Evolutionary conservation across 768 basidiomycete genomes (phyloP).

Genomic region (Clitopilus passeckerianus): DNA sequence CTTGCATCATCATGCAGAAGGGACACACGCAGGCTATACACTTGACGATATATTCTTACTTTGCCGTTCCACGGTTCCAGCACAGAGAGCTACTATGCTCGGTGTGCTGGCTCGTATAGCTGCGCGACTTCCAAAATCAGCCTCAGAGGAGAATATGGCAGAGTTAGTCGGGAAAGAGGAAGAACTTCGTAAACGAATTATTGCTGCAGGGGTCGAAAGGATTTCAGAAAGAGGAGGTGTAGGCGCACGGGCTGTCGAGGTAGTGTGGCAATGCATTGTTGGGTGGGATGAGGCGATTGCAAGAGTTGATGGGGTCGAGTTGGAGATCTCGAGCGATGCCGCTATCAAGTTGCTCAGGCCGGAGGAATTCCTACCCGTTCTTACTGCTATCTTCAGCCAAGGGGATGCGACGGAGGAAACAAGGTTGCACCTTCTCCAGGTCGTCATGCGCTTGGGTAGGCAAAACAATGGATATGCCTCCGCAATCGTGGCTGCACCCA

Average conservation of each 20-base stretch:
- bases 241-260: slow-evolving; percentile 62
- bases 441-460: slow-evolving; percentile 58
- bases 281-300: slow-evolving; percentile 47
- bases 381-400: slow-evolving; percentile 32
- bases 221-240: slow-evolving; percentile 62
- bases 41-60: slow-evolving; percentile 81
- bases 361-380: slow-evolving; percentile 43
- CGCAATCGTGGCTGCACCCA: slow-evolving; percentile 43
- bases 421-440: slow-evolving; percentile 48
- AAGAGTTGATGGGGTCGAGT: slow-evolving; percentile 42
- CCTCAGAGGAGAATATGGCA: slow-evolving; percentile 27
- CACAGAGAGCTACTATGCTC: slow-evolving; percentile 82
- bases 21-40: slow-evolving; percentile 80
- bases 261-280: slow-evolving; percentile 71
- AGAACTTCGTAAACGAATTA: slow-evolving; percentile 53
- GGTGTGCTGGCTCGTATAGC: slow-evolving; percentile 62
- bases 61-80: slow-evolving; percentile 74
- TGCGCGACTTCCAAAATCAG: slow-evolving; percentile 24
- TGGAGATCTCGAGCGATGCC: slow-evolving; percentile 23
- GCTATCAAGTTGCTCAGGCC: slow-evolving; percentile 30
- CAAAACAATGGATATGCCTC: slow-evolving; percentile 51
- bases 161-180: slow-evolving; percentile 34
- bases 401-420: slow-evolving; percentile 44
- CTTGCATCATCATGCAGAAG: slow-evolving; percentile 86
- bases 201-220: slow-evolving; percentile 65